phyloP scores from a whole-genome alignment of 352 stramenopile species.

The Discostella stelligera region DNA sequence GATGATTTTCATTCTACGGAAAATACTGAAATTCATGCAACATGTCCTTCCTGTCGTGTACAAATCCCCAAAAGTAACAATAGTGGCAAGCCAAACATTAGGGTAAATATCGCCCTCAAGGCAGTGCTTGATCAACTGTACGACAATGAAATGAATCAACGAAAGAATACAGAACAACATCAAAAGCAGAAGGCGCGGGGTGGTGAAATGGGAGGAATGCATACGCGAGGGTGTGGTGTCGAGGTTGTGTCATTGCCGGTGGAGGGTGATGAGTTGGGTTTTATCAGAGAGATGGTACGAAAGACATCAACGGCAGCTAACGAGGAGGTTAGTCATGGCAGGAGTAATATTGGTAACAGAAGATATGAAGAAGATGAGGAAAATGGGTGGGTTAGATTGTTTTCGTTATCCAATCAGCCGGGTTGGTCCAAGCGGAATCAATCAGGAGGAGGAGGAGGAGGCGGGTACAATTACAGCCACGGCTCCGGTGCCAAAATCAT shows the following conservation, averaged over 20 bases:
- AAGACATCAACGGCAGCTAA: background rate
- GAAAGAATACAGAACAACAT: constrained; percentile 25
- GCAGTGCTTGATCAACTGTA: constrained; percentile 53
- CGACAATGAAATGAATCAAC: constrained; percentile 50
- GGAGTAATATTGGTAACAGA: too few species aligned
- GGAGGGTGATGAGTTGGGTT: constrained; percentile 34
- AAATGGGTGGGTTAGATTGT: constrained; percentile 38
- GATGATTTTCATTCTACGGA: background rate
- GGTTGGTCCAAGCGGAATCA: background rate
- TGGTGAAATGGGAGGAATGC: constrained; percentile 51
- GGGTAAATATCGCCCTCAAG: constrained; percentile 55
- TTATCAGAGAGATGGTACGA: background rate
- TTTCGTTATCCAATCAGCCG: constrained; percentile 12
- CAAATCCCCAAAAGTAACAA: background rate
- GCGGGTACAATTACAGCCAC: background rate
- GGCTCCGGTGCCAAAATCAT: constrained; percentile 12
- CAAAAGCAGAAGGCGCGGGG: constrained; percentile 9
- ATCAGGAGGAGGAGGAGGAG: background rate
- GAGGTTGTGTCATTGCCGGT: constrained; percentile 33
- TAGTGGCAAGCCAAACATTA: constrained; percentile 17
- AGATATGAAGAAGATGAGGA: constrained; percentile 19
- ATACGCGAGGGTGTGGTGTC: constrained; percentile 45
- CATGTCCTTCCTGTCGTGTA: constrained; percentile 54
- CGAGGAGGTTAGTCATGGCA: background rate
- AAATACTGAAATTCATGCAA: background rate